phyloP scores from a whole-genome alignment of 1,139 yeast genomes.

The Debaryomyces sp. region DNA sequence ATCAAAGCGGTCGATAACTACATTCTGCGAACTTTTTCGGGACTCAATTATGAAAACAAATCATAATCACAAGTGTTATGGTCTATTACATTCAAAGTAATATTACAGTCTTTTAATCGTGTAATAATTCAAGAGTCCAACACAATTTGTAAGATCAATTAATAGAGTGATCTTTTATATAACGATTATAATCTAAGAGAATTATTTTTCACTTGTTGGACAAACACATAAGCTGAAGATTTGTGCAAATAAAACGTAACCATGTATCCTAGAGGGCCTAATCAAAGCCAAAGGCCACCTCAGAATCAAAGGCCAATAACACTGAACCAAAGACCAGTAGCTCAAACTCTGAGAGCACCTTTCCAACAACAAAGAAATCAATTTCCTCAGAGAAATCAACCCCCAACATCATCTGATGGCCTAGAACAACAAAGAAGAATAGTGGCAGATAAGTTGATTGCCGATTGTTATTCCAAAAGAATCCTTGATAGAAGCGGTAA shows the following conservation, averaged over 20 bases:
- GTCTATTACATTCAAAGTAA: neutral
- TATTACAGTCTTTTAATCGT: neutral
- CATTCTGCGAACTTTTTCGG: neutral
- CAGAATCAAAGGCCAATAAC: slow-evolving; percentile 2
- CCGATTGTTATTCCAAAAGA: slow-evolving; percentile 45
- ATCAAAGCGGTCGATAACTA: neutral
- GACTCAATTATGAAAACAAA: neutral
- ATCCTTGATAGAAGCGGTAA: slow-evolving; percentile 31
- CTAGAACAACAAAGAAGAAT: slow-evolving; percentile 17
- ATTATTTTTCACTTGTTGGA: neutral
- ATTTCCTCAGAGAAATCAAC: neutral
- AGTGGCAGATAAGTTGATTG: slow-evolving; percentile 36
- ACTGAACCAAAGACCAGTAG: neutral
- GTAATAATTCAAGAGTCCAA: neutral
- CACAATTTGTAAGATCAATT: neutral
- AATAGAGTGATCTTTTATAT: neutral
- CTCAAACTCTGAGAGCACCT: neutral
- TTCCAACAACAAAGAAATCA: slow-evolving; percentile 1
- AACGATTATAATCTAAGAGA: neutral
- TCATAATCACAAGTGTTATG: neutral
- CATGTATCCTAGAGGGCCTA: slow-evolving; percentile 14
- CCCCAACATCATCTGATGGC: neutral
- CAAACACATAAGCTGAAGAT: neutral
- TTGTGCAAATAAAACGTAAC: neutral
- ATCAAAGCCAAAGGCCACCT: slow-evolving; percentile 5